phyloP scores from a whole-genome alignment of 345 rosid genomes.

The Sonneratia caseolaris region DNA sequence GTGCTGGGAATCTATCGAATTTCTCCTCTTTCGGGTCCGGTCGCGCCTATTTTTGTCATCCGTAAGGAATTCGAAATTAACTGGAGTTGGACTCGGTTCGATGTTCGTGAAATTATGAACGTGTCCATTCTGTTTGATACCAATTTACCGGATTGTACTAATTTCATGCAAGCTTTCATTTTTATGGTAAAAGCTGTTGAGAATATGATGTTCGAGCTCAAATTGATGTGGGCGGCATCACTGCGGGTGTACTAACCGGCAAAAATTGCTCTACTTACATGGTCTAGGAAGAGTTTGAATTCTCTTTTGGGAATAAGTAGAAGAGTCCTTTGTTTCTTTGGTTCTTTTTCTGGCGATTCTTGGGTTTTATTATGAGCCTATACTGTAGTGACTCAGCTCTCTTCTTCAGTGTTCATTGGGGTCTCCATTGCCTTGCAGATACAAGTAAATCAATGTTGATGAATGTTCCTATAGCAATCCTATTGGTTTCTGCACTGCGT shows the following conservation, averaged over 20 bases:
- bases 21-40: background rate
- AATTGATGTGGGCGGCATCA: background rate
- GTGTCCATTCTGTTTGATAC: background rate
- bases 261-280: background rate
- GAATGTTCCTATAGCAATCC: slow-evolving; percentile 80
- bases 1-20: slow-evolving; percentile 11
- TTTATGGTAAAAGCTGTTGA: background rate
- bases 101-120: background rate
- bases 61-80: background rate
- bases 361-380: background rate
- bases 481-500: slow-evolving; percentile 38
- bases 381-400: background rate
- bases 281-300: background rate
- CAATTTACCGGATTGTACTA: background rate
- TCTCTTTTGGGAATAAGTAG: background rate
- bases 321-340: background rate
- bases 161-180: background rate
- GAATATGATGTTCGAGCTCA: background rate
- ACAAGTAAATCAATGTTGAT: slow-evolving; percentile 91
- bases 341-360: background rate
- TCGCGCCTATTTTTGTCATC: background rate
- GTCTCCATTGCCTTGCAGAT: slow-evolving; percentile 35
- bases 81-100: too few species aligned
- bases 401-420: too few species aligned
- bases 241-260: background rate